Evolutionary conservation across 345 rosid genomes (phyloP), one percentile per base, ranked within the genome.

Genomic region (Salix brachista): DNA sequence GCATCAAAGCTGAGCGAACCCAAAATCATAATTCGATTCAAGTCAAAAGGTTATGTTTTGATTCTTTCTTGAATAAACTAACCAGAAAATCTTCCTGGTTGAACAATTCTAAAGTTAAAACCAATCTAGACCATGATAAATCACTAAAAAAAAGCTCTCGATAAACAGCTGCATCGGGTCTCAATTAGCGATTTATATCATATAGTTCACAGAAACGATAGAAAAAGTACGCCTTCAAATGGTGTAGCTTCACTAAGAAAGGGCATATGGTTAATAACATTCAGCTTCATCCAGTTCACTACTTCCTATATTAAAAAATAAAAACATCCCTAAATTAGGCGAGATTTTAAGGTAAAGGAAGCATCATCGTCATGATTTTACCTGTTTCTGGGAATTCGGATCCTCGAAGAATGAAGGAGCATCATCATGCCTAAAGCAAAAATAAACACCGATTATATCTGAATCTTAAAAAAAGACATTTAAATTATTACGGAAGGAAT

Each of bases 351-450:
- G 34, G 70, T 61, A 52, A 72, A 39, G 44, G 11, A 12, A 12
- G 56, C 73, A 1, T 2, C 1, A 14, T 8, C 13, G 23, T 68
- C 48, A 30, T 30, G 1, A 21, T 25, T 7, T 72, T 78, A 96
- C 99, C 92, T 87, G 81, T 41, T 90, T 91, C 69, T 87, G 80
- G 2, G 97, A 90, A 79, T 77, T 90, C 9, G 97, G 98, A 90
- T 92, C 98, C 82, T 96, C 92, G 72, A 96, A 85, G 72, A 87
- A 44, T 60, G 88, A 88, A 67, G 90, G 80, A 26, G 84, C 86
- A 70, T 87, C 94, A 50, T 87, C 84, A 70, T 88, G 90, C 75
- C 99, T 95, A 75, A 1, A 37, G 30, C 74, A 77, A 74, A 69
- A 52, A 62, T 48, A 39, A 34, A 52, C 23, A 58, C 26, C 44